These are phyloP conservation scores for Ophiosphaerella korrae DNA, from an alignment of 2,329 filamentous ascomycete species.

Conservation along the genomic window DNA sequence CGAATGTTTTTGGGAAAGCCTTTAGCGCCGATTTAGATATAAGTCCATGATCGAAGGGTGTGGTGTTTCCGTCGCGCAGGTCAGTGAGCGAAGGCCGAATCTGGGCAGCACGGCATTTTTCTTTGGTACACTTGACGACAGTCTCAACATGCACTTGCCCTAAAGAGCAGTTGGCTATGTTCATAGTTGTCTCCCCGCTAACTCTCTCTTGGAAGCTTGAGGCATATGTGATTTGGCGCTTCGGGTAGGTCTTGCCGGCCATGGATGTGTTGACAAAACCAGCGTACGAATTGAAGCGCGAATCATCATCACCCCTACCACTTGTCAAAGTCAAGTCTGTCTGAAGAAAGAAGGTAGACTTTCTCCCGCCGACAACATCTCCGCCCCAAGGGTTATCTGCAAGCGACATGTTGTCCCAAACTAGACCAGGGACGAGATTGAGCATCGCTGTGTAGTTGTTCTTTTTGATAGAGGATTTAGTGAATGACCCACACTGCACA, in stretches of 20 bases:
- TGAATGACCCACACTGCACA: slow-evolving; percentile 18
- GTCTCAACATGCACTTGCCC: slow-evolving; percentile 31
- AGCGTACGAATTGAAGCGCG: slow-evolving; percentile 2
- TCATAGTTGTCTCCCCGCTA: slow-evolving; percentile 1
- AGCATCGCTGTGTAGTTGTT: slow-evolving; percentile 22
- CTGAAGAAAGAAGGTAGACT: slow-evolving; percentile 4
- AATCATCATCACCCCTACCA: neutral
- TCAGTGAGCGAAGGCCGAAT: slow-evolving; percentile 26
- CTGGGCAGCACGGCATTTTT: slow-evolving; percentile 14
- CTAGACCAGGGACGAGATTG: slow-evolving; percentile 18
- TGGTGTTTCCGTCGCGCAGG: slow-evolving; percentile 12
- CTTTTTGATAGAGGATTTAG: neutral
- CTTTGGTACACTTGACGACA: slow-evolving; percentile 16
- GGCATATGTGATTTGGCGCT: slow-evolving; percentile 4
- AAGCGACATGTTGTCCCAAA: slow-evolving; percentile 15
- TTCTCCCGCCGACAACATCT: slow-evolving; percentile 2
- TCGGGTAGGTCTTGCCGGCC: neutral
- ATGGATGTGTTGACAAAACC: slow-evolving; percentile 1
- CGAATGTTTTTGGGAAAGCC: slow-evolving; percentile 21
- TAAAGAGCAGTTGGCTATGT: slow-evolving; percentile 26
- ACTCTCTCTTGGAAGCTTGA: neutral
- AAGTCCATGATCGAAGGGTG: slow-evolving; percentile 21
- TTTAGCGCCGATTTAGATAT: slow-evolving; percentile 9
- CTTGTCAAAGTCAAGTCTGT: neutral
- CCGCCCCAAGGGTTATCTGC: slow-evolving; percentile 2